phyloP scores from a whole-genome alignment of 495 filamentous ascomycete genomes.

The Endocarpon pusillum region DNA sequence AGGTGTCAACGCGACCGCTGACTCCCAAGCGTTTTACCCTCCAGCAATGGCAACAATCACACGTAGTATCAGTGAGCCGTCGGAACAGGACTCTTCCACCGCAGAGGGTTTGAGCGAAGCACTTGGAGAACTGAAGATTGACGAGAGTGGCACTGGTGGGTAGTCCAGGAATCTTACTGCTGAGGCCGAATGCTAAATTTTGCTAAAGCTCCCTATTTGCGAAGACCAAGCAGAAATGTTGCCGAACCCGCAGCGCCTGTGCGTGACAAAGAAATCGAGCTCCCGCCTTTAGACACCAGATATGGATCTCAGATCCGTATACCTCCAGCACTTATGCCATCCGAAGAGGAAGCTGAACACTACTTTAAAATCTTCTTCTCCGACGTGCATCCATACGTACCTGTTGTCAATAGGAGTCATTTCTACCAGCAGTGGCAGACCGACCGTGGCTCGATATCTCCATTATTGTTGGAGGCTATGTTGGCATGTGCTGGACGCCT shows the following conservation, averaged over 20 bases:
- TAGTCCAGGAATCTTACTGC: slow-evolving; percentile 5
- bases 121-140: slow-evolving; percentile 71
- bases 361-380: slow-evolving; percentile 89
- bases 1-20: too few species aligned
- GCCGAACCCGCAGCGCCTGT: slow-evolving; percentile 54
- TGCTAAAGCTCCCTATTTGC: slow-evolving; percentile 62
- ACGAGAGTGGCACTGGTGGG: slow-evolving; percentile 77
- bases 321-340: slow-evolving; percentile 85
- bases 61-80: too few species aligned
- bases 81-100: slow-evolving; percentile 48
- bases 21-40: too few species aligned
- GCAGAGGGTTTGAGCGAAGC: slow-evolving; percentile 62
- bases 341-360: slow-evolving; percentile 61
- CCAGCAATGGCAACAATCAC: too few species aligned
- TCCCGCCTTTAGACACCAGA: slow-evolving; percentile 49
- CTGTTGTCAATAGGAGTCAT: slow-evolving; percentile 67
- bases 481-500: slow-evolving; percentile 82
- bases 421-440: slow-evolving; percentile 89
- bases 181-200: slow-evolving; percentile 12
- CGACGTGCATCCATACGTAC: slow-evolving; percentile 91
- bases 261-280: slow-evolving; percentile 55
- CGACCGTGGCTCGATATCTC: slow-evolving; percentile 72
- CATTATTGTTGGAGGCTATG: slow-evolving; percentile 82
- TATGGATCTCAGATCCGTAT: slow-evolving; percentile 69
- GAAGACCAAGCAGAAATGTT: slow-evolving; percentile 49